phyloP scores from a whole-genome alignment of 2,329 filamentous ascomycete genomes.

The Colletotrichum zoysiae region DNA sequence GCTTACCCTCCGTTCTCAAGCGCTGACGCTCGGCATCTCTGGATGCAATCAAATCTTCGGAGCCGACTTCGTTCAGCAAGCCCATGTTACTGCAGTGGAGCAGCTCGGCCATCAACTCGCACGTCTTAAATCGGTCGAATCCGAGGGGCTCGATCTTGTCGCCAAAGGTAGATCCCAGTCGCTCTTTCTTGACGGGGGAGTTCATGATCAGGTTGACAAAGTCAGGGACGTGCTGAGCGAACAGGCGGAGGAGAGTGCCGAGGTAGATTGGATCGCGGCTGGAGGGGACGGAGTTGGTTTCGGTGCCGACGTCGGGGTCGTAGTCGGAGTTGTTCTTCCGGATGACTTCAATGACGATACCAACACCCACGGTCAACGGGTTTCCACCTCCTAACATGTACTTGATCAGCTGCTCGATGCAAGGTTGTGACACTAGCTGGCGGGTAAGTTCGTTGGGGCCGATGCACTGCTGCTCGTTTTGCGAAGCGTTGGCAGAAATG shows the following conservation, averaged over 20 bases:
- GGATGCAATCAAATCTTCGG: slow-evolving; percentile 84
- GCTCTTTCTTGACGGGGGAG: slow-evolving; percentile 77
- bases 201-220: slow-evolving; percentile 94
- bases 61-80: slow-evolving; percentile 89
- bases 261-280: slow-evolving; percentile 95
- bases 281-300: slow-evolving; percentile 83
- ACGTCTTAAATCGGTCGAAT: slow-evolving; percentile 98
- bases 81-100: slow-evolving; percentile 99
- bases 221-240: slow-evolving; percentile 90
- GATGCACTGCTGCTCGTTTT: slow-evolving; percentile 98
- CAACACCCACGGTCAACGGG: slow-evolving; percentile 93
- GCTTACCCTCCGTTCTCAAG: slow-evolving; percentile 80
- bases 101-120: slow-evolving; percentile 97
- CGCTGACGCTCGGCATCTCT: slow-evolving; percentile 86
- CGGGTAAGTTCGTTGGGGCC: slow-evolving; percentile 96
- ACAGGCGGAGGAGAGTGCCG: slow-evolving; percentile 87
- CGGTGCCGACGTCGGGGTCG: slow-evolving; percentile 89
- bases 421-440: slow-evolving; percentile 89
- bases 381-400: slow-evolving; percentile 97
- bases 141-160: slow-evolving; percentile 92
- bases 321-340: slow-evolving; percentile 99
- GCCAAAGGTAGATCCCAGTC: slow-evolving; percentile 89
- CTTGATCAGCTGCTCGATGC: slow-evolving; percentile 84
- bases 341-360: slow-evolving; percentile 98
- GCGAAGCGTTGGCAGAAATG: slow-evolving; percentile 97